phyloP scores from a whole-genome alignment of 805 yeast genomes.

The Saccharomycopsis capsularis region DNA sequence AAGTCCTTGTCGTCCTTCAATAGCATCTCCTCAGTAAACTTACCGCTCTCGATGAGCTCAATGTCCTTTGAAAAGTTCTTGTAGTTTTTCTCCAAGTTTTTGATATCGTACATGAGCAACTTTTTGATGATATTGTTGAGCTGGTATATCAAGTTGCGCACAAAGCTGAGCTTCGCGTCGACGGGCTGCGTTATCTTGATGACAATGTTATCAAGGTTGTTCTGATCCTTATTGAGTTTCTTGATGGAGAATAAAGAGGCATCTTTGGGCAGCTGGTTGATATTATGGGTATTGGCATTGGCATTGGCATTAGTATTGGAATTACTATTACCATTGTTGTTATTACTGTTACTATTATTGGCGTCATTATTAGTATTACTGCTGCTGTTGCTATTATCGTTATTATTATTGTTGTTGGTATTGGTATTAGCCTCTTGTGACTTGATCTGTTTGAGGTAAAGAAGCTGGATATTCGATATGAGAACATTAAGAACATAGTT shows the following conservation, averaged over 20 bases:
- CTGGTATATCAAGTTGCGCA: constrained; percentile 18
- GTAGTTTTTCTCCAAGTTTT: constrained; percentile 16
- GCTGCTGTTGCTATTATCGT: too few species aligned
- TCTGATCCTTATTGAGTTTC: constrained; percentile 12
- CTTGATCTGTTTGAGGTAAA: constrained; percentile 18
- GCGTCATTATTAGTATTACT: too few species aligned
- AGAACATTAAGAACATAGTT: constrained; percentile 16
- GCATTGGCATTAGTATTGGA: too few species aligned
- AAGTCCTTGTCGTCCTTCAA: constrained; percentile 17
- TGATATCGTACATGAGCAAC: constrained; percentile 18
- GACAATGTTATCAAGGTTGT: constrained; percentile 14
- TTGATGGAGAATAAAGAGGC: constrained; percentile 3
- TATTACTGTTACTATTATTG: too few species aligned
- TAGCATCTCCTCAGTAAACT: constrained; percentile 19
- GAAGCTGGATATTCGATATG: constrained; percentile 14
- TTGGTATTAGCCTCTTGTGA: constrained; percentile 6
- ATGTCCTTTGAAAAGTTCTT: constrained; percentile 14
- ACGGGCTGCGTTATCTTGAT: constrained; percentile 16
- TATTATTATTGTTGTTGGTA: neutral
- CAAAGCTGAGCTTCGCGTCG: constrained; percentile 14
- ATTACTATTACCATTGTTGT: too few species aligned
- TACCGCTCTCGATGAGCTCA: constrained; percentile 15
- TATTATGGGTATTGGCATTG: too few species aligned
- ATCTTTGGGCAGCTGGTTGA: too few species aligned
- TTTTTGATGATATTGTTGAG: constrained; percentile 18